Evolutionary conservation across 345 rosid species (phyloP).

Genomic region (Camelina neglecta): DNA sequence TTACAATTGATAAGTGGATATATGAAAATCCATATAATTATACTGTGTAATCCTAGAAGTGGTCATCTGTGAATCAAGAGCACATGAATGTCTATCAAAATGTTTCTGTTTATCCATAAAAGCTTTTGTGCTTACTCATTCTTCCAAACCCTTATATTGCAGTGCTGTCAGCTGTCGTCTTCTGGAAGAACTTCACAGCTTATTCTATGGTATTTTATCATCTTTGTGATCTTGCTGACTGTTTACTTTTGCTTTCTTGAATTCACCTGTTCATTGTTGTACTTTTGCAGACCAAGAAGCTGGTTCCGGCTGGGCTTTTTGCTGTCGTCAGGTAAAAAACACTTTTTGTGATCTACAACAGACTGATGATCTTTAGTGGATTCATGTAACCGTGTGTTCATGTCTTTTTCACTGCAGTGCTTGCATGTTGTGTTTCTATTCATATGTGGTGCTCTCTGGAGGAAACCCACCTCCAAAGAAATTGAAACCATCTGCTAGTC

Average conservation of each 20-base stretch:
- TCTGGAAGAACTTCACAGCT: slow-evolving; percentile 72
- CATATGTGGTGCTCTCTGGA: slow-evolving; percentile 76
- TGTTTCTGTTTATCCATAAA: slow-evolving; percentile 8
- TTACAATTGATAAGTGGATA: neutral
- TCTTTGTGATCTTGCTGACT: slow-evolving; percentile 13
- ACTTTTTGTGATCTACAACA: neutral
- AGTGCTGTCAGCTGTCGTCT: slow-evolving; percentile 76
- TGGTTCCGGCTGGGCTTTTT: slow-evolving; percentile 66
- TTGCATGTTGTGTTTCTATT: slow-evolving; percentile 82
- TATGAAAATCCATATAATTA: neutral
- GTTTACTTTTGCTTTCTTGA: slow-evolving; percentile 7
- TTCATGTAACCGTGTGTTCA: slow-evolving; percentile 2
- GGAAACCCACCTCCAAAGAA: slow-evolving; percentile 98
- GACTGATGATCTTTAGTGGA: slow-evolving; percentile 9
- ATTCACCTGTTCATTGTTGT: slow-evolving; percentile 38
- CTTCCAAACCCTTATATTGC: slow-evolving; percentile 37
- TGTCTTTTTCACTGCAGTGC: slow-evolving; percentile 55
- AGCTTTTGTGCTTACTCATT: slow-evolving; percentile 26
- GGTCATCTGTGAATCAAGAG: slow-evolving; percentile 19
- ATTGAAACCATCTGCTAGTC: slow-evolving; percentile 55
- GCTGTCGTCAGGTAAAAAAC: slow-evolving; percentile 62
- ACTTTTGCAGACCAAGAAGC: slow-evolving; percentile 75
- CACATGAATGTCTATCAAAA: slow-evolving; percentile 3
- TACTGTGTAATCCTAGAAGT: slow-evolving; percentile 4
- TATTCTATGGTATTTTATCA: slow-evolving; percentile 60